Conservation (phyloP, 2,329 filamentous ascomycete species). For the Cordyceps cicadae region DNA sequence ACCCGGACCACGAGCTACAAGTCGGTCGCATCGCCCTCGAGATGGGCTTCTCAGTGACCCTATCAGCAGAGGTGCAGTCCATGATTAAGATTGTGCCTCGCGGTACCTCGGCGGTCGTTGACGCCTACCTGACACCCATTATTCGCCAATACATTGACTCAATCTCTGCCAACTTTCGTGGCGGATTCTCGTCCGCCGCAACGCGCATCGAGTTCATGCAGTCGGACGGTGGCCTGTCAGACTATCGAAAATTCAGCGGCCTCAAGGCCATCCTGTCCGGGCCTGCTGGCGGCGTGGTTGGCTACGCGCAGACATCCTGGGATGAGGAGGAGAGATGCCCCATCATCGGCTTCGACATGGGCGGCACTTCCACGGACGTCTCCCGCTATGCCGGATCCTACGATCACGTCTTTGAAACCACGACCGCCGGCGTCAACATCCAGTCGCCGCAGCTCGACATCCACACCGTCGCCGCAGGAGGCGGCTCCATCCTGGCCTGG, state of each 20-base stretch:
- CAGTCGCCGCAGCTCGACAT: conserved; percentile 75
- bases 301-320: conserved; percentile 66
- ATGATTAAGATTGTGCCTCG: conserved; percentile 38
- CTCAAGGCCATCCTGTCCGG: conserved; percentile 63
- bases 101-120: conserved; percentile 34
- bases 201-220: conserved; percentile 67
- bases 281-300: conserved; percentile 70
- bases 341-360: conserved; percentile 68
- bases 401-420: conserved; percentile 57
- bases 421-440: conserved; percentile 69
- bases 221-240: conserved; percentile 43
- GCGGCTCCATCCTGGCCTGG: conserved; percentile 63
- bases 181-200: conserved; percentile 23
- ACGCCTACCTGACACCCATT: conserved; percentile 36
- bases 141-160: conserved; percentile 27
- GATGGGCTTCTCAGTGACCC: conserved; percentile 34
- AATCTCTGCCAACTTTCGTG: conserved; percentile 29
- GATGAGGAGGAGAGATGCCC: conserved; percentile 58
- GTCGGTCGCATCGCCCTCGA: conserved; percentile 28
- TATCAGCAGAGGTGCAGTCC: conserved; percentile 30
- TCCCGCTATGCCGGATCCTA: conserved; percentile 51
- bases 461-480: conserved; percentile 71
- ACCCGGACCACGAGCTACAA: conserved; percentile 46
- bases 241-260: conserved; percentile 58
- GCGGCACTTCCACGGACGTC: conserved; percentile 67